Evolutionary conservation across 2,329 filamentous ascomycete genomes (phyloP).

Genomic region (Fusarium penzigii): DNA sequence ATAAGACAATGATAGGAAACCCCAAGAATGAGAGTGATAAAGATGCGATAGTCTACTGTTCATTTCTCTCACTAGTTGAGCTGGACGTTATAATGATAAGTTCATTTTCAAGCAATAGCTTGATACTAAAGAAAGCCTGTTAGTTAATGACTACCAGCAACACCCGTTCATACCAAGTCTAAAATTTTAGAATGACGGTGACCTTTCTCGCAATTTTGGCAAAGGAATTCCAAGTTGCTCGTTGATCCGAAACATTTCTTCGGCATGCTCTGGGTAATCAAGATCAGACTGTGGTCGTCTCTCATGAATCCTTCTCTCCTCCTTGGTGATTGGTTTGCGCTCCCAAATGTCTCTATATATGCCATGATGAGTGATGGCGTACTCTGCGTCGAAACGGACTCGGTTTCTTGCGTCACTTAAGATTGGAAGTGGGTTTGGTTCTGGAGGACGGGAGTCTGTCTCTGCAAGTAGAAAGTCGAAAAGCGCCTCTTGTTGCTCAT

Average conservation of each 20-base stretch:
- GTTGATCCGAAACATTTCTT: constrained; percentile 6
- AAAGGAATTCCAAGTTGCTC: neutral
- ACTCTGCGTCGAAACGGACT: constrained; percentile 9
- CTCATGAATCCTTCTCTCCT: constrained; percentile 3
- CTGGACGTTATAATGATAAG: too few species aligned
- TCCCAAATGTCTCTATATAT: constrained; percentile 21
- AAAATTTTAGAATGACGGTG: neutral
- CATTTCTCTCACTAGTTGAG: too few species aligned
- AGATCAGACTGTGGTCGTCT: constrained; percentile 11
- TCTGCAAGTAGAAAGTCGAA: constrained; percentile 9
- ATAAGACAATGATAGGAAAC: too few species aligned
- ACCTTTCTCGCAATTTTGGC: neutral
- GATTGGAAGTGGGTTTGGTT: constrained; percentile 4
- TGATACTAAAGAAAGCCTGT: too few species aligned
- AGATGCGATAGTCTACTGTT: too few species aligned
- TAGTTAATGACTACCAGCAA: neutral
- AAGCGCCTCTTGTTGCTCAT: constrained; percentile 9
- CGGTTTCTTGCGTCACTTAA: constrained; percentile 5
- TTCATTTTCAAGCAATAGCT: too few species aligned
- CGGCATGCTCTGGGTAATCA: constrained; percentile 13
- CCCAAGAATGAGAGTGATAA: too few species aligned
- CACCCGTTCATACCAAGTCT: neutral
- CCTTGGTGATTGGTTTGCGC: neutral
- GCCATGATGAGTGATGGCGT: constrained; percentile 4
- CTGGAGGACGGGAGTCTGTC: neutral